Evolutionary conservation across 108 stramenopile species (phyloP).

Genomic region (Skeletonema tropicum): DNA sequence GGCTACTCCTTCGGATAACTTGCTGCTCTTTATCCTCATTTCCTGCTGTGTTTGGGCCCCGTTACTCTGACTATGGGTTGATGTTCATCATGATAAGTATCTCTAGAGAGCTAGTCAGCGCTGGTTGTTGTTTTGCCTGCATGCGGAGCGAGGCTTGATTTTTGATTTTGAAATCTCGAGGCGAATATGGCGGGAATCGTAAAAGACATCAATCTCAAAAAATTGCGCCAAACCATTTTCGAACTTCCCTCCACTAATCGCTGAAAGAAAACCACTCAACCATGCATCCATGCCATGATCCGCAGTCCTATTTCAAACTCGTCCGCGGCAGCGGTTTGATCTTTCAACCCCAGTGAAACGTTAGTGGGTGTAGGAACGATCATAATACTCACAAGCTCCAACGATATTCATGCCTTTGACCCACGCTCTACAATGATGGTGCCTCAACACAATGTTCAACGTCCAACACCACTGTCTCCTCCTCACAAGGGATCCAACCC

Average conservation of each 20-base stretch:
- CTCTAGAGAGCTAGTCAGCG: too few species aligned
- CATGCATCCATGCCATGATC: neutral
- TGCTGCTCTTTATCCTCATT: conserved; percentile 11
- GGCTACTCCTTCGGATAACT: neutral
- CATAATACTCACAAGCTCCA: neutral
- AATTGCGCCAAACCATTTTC: neutral
- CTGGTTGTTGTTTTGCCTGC: too few species aligned
- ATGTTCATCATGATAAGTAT: too few species aligned
- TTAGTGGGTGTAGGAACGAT: neutral
- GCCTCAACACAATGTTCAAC: conserved; percentile 7
- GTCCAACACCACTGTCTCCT: conserved; percentile 13
- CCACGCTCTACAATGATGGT: neutral
- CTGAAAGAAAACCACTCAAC: neutral
- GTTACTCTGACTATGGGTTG: too few species aligned
- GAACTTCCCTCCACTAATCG: neutral
- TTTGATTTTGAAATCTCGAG: neutral
- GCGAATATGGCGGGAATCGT: neutral
- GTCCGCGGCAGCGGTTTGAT: neutral
- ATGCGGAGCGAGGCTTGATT: too few species aligned
- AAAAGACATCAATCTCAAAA: neutral
- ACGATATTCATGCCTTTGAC: neutral
- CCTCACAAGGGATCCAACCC: neutral
- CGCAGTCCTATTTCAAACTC: neutral
- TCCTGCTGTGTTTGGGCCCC: neutral
- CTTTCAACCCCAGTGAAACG: neutral